Conservation (phyloP, 805 yeast species). For the Komagataella pastoris region DNA sequence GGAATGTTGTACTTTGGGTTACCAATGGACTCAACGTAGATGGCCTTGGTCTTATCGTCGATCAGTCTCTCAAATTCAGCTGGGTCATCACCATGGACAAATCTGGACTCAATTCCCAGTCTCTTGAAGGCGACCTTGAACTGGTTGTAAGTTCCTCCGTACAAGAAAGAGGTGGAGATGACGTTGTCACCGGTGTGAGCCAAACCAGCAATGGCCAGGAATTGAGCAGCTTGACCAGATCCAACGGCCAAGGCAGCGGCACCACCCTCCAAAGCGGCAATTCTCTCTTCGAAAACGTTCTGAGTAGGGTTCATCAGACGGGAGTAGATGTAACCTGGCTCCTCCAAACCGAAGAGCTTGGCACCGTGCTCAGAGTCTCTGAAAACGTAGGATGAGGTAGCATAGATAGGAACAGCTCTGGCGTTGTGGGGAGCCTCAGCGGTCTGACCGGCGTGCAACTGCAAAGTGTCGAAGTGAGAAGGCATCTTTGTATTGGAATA, state of each 20-base stretch:
- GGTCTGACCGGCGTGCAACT: constrained; percentile 94
- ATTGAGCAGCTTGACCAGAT: constrained; percentile 97
- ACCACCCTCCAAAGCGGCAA: constrained; percentile 90
- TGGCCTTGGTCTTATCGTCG: constrained; percentile 80
- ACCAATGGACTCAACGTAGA: constrained; percentile 83
- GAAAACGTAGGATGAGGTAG: constrained; percentile 83
- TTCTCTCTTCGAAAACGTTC: constrained; percentile 81
- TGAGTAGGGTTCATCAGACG: constrained; percentile 89
- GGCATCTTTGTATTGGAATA: constrained; percentile 16
- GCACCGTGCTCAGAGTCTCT: constrained; percentile 88
- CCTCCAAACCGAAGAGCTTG: constrained; percentile 72
- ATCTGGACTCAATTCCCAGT: constrained; percentile 74
- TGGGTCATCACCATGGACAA: constrained; percentile 68
- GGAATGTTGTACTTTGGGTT: constrained; percentile 91
- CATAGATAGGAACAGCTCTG: constrained; percentile 89
- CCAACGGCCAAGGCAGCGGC: constrained; percentile 79
- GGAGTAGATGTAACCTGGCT: constrained; percentile 78
- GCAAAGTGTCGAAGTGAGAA: constrained; percentile 77
- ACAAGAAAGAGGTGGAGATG: constrained; percentile 72
- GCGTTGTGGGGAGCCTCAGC: constrained; percentile 46
- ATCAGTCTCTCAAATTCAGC: constrained; percentile 61
- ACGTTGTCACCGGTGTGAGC: constrained; percentile 87
- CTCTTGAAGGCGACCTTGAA: constrained; percentile 87
- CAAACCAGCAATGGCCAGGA: constrained; percentile 67
- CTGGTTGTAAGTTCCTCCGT: constrained; percentile 96